Evolutionary conservation across 768 basidiomycete species (phyloP).

Genomic region (Psilocybe sp.): DNA sequence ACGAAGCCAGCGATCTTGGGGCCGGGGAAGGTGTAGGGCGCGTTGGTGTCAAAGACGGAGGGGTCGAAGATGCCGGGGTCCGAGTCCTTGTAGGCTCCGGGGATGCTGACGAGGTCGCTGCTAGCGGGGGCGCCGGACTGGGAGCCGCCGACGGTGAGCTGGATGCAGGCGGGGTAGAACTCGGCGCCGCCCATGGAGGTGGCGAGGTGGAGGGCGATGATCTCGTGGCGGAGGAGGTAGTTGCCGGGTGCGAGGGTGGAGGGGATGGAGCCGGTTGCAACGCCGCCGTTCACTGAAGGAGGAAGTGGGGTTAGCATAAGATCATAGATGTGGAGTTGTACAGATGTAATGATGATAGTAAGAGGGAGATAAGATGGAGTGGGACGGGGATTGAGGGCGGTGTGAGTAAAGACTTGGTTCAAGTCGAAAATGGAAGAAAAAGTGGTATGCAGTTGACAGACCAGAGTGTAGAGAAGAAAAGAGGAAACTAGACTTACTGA

Average conservation of each 20-base stretch:
- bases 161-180: constrained; percentile 75
- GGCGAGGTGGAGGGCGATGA: constrained; percentile 74
- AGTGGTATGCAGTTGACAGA: too few relatives aligned
- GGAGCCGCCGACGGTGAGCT: constrained; percentile 54
- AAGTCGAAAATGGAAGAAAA: too few relatives aligned
- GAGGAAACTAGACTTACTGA: constrained; percentile 43
- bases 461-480: neutral
- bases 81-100: constrained; percentile 68
- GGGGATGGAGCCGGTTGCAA: constrained; percentile 43
- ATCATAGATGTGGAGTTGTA: too few relatives aligned
- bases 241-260: constrained; percentile 58
- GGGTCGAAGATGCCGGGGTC: constrained; percentile 68
- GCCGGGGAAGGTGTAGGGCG: constrained; percentile 47
- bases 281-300: constrained; percentile 34
- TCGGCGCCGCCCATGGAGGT: constrained; percentile 61
- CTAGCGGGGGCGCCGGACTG: constrained; percentile 43
- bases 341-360: too few relatives aligned
- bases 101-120: constrained; percentile 59
- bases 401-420: too few relatives aligned
- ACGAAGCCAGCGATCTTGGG: constrained; percentile 45
- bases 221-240: constrained; percentile 77
- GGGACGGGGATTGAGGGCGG: too few relatives aligned
- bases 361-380: too few relatives aligned
- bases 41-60: constrained; percentile 29
- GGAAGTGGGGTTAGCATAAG: neutral